A percentile compares a stretch with the other conserved stretches of the same genome.
Evolutionary conservation across 2,329 filamentous ascomycete genomes (phyloP).

Genomic region (Fusarium sp.): DNA sequence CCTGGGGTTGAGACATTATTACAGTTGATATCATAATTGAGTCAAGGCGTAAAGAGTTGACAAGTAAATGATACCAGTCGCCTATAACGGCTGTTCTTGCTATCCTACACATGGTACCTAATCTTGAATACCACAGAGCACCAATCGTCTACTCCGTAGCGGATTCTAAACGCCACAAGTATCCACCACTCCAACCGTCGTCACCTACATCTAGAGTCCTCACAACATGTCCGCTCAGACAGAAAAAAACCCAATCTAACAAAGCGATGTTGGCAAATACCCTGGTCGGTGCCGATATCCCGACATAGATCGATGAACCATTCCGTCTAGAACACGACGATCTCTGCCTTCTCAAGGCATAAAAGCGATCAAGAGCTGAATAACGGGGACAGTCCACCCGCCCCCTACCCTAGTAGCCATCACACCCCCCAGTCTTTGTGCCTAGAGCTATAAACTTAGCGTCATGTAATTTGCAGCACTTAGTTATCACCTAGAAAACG

Average conservation of each 20-base stretch:
- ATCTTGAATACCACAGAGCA: neutral
- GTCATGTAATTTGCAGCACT: constrained; percentile 6
- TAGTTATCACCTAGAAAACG: neutral
- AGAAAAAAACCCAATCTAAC: too few species aligned
- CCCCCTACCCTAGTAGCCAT: neutral
- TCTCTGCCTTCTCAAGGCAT: neutral
- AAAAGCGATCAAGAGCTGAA: constrained; percentile 19
- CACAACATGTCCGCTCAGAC: too few species aligned
- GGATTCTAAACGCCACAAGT: constrained; percentile 13
- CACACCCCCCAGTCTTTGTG: neutral
- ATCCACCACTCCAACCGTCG: neutral
- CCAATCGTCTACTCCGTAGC: neutral
- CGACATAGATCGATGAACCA: neutral
- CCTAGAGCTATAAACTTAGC: constrained; percentile 1
- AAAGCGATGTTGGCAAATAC: neutral
- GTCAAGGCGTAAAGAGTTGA: neutral
- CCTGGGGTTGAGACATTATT: neutral
- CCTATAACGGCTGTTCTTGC: neutral
- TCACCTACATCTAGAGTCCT: too few species aligned
- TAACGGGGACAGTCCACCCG: neutral
- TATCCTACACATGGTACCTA: neutral
- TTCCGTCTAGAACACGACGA: neutral
- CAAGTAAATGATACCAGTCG: neutral
- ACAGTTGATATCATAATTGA: neutral
- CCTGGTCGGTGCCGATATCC: constrained; percentile 18